A percentile compares a stretch with the other conserved stretches of the same genome.
phyloP scores from a whole-genome alignment of 345 rosid species.

The Linum tenue region DNA sequence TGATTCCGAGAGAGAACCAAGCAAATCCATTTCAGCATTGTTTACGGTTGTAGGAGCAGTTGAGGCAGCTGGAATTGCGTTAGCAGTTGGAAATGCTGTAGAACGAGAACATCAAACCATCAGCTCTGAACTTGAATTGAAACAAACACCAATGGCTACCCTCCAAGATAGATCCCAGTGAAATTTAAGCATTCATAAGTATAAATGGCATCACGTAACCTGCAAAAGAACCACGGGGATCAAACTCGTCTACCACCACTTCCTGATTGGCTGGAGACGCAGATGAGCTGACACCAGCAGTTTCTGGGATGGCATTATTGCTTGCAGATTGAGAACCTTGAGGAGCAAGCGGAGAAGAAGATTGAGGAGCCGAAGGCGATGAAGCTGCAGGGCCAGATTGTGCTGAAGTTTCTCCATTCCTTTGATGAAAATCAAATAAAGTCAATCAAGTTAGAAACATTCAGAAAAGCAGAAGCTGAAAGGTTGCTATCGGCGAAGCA shows the following conservation, averaged over 20 bases:
- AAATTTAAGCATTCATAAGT: neutral
- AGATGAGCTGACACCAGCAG: slow-evolving; percentile 16
- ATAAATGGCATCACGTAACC: slow-evolving; percentile 28
- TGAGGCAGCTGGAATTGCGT: slow-evolving; percentile 22
- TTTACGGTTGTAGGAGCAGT: slow-evolving; percentile 34
- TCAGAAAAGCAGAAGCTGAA: slow-evolving; percentile 11
- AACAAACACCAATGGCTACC: neutral
- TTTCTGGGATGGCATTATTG: slow-evolving; percentile 20
- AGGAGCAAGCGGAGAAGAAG: slow-evolving; percentile 14
- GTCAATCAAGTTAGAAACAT: slow-evolving; percentile 10
- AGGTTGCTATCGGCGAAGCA: slow-evolving; percentile 12
- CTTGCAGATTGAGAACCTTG: slow-evolving; percentile 40
- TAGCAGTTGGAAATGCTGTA: slow-evolving; percentile 20
- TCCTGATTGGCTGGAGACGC: slow-evolving; percentile 28
- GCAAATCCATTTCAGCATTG: slow-evolving; percentile 69
- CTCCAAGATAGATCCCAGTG: neutral
- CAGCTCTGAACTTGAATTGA: neutral
- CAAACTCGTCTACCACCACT: slow-evolving; percentile 65
- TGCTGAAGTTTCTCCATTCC: slow-evolving; percentile 56
- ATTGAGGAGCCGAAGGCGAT: slow-evolving; percentile 7
- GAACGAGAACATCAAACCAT: slow-evolving; percentile 13
- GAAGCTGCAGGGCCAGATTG: slow-evolving; percentile 37
- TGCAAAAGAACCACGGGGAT: slow-evolving; percentile 68
- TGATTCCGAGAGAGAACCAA: slow-evolving; percentile 63
- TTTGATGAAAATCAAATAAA: slow-evolving; percentile 17